Base-by-base conservation (phyloP, 495 filamentous ascomycete genomes). In the Xylaria intraflava region DNA sequence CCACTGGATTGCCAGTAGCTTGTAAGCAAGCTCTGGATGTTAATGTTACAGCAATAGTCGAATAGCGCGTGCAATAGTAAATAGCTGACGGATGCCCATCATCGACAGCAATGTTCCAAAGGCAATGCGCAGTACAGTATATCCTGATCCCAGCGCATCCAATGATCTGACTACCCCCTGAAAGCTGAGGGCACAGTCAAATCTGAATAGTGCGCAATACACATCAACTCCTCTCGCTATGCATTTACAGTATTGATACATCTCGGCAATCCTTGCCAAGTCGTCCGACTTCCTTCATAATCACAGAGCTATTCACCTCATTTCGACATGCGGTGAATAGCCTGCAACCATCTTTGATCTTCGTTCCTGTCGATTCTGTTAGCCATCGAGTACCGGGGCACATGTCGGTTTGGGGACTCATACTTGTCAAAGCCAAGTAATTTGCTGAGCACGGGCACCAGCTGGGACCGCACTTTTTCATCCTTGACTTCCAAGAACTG, bases 401-500 rank as follows among this genome's bases (percentile, higher is more conserved):
- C 6, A 19, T 49, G 11, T 17, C 35, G n/a, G 16, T 24, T 29
- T 24, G 27, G 31, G 31, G 26, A 30, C 14, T 74, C 88, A 68
- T 70, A 94, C 88, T 84, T 81, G 65, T 96, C 89, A 72, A 97
- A 95, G 69, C 89, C 86, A 54, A 98, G 77, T 61, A 97, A 70
- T 82, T 89, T 91, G 43, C 88, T 90, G 44, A 98, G 67, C 11
- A 96, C 90, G 12, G 92, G 93, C 22, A 98, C 86, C 46, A 98
- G 76, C 75, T 96, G 90, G 65, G 85, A 81, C 67, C 95, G 87
- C 54, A 90, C 80, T 66, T 82, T 89, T 72, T 91, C 95, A 62
- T 98, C 93, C 72, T 84, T 89, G 65, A 93, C 87, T 75, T 96
- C 90, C 65, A 98, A 68, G 61, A 98, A 96, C 68, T 96, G 92